phyloP scores from a whole-genome alignment of 177 flowering plant species.

The Tripterygium wilfordii region DNA sequence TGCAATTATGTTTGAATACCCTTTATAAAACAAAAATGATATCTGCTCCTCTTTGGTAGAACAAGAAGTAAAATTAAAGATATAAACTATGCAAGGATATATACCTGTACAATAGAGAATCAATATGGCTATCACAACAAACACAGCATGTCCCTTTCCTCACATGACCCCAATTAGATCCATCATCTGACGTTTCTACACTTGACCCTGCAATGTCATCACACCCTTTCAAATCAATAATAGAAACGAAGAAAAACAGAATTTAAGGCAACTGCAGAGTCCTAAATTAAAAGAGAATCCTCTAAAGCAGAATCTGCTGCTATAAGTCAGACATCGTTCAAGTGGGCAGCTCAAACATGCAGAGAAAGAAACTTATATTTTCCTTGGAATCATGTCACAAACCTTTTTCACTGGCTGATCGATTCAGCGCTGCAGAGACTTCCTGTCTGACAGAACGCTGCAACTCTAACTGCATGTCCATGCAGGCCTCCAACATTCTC shows the following conservation, averaged over 20 bases:
- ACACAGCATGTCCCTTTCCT: constrained; percentile 76
- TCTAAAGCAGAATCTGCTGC: too few species aligned
- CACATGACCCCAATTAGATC: constrained; percentile 67
- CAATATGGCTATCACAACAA: constrained; percentile 75
- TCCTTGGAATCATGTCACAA: too few species aligned
- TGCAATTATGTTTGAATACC: too few species aligned
- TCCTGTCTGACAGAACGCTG: constrained; percentile 81
- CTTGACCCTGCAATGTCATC: constrained; percentile 30
- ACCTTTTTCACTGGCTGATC: constrained; percentile 63
- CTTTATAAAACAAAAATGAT: too few species aligned
- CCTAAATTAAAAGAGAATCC: neutral
- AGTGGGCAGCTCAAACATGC: too few species aligned
- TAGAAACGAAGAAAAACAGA: too few species aligned
- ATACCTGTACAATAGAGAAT: constrained; percentile 73
- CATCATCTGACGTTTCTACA: constrained; percentile 65
- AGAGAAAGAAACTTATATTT: too few species aligned
- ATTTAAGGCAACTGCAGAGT: neutral
- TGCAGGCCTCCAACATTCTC: constrained; percentile 84
- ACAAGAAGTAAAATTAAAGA: too few species aligned
- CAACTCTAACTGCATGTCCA: constrained; percentile 86
- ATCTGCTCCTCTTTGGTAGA: too few species aligned
- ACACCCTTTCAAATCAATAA: too few species aligned
- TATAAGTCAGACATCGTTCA: too few species aligned
- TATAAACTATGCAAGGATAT: too few species aligned
- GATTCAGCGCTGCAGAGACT: constrained; percentile 81